A percentile compares a stretch with the other conserved stretches of the same genome.
Conservation (phyloP, 2,329 filamentous ascomycete species). For the Aspergillus carbonarius region DNA sequence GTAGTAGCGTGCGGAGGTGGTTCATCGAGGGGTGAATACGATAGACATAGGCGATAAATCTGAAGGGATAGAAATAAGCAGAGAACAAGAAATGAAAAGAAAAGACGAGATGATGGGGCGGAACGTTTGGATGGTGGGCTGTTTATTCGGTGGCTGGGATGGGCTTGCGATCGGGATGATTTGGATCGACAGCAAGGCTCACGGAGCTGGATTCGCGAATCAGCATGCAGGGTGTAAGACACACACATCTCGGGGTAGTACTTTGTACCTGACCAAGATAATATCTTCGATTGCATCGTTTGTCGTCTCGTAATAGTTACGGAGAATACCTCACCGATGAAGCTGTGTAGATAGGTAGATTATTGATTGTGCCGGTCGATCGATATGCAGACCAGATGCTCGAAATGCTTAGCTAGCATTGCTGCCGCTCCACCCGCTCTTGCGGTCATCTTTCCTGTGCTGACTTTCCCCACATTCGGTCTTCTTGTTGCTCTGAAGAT, state of each 20-base stretch:
- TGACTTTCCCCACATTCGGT: no score
- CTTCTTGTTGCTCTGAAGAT: no score
- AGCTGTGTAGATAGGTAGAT: no score
- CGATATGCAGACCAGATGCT: no score
- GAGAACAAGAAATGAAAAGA: background rate
- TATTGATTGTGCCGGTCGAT: no score
- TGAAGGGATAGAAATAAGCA: background rate
- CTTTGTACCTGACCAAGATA: background rate
- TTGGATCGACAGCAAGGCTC: background rate
- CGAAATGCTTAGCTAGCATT: no score
- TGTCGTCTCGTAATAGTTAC: no score
- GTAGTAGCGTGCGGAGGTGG: background rate
- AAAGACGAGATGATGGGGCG: background rate
- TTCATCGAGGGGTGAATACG: background rate
- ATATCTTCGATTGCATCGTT: no score
- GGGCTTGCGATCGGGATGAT: background rate
- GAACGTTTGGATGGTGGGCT: background rate
- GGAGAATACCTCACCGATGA: no score
- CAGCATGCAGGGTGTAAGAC: background rate
- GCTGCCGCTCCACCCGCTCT: no score
- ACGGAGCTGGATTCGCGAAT: background rate
- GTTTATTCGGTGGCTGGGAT: constrained; percentile 1
- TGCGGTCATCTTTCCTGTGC: no score
- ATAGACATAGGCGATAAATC: background rate
- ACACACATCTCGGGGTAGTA: background rate